Evolutionary conservation across 2,329 filamentous ascomycete genomes (phyloP), one percentile per base, ranked within the genome.

Genomic region (Ciborinia camelliae): DNA sequence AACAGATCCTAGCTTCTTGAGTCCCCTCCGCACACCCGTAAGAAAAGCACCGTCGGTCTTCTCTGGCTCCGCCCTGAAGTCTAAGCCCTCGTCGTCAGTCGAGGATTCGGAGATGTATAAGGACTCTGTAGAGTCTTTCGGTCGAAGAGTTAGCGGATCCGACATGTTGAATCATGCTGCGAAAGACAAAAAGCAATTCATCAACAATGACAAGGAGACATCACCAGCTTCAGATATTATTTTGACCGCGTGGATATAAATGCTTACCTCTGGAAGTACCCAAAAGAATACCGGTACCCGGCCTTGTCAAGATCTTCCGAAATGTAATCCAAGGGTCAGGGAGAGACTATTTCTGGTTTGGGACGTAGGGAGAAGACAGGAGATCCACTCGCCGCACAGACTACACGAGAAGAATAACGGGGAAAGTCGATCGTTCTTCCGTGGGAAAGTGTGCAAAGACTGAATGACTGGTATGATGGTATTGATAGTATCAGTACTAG

Each of bases 1-100:
- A 43, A 74, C 70, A 9, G 73, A 74, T 54, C 73, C 73, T 50
- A 73, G 65, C 65, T 71, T 73, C 68, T 68, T 73, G 20, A 75
- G 69, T 23, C 71, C 70, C 65, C 69, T 70, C 62, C 73, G 71
- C 32, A 75, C 72, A n/a, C 72, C 72, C 20, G 67, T 67, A 32
- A 73, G 65, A 63, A 74, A 73, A 63, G 70, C 70, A 30, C 51
- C 62, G 71, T 70, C 39, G 66, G 64, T 39, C 60, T 66, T 39
- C 63, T 52, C 58, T 45, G 45, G n/a, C 37, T 62, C 63, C 7
- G 60, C 43, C 52, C 50, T 59, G 23, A 52, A 35, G 20, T 58
- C 47, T 12, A 59, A 39, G 37, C 58, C 47, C 26, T 70, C 69
- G 48, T 72, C 71, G 45, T 73, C 72, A 41, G 68, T 67, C 30